Evolutionary conservation across 106 monocot species (phyloP).

Genomic region (Vanilla planifolia): DNA sequence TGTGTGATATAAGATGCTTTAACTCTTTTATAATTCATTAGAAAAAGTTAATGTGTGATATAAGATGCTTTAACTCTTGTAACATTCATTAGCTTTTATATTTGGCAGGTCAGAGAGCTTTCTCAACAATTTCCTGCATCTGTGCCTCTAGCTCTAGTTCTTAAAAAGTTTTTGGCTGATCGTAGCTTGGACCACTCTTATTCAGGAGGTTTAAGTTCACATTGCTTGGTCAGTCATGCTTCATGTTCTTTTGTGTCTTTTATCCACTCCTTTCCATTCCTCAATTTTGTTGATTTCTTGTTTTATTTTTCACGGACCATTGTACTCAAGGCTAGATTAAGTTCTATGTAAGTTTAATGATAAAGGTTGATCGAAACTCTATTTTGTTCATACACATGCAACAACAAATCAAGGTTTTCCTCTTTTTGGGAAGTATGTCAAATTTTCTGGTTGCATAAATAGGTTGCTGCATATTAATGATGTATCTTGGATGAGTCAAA

Average conservation of each 20-base stretch:
- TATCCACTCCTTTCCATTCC: not conserved
- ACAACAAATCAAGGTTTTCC: too few species aligned
- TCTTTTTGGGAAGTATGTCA: too few species aligned
- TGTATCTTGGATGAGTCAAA: too few species aligned
- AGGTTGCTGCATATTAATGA: too few species aligned
- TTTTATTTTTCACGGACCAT: too few species aligned
- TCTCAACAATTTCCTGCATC: conserved; percentile 94
- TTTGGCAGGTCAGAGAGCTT: conserved; percentile 75
- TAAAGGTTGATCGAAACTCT: too few species aligned
- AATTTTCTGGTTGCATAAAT: too few species aligned
- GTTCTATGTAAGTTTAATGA: too few species aligned
- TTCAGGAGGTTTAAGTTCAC: conserved; percentile 94
- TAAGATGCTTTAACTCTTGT: not conserved
- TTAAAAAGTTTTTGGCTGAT: conserved; percentile 93
- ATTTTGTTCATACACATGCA: too few species aligned
- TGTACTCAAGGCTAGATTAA: too few species aligned
- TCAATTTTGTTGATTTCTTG: not conserved
- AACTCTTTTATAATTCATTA: not conserved
- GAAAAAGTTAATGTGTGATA: not conserved
- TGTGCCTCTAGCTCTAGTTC: conserved; percentile 80
- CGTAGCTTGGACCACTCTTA: conserved; percentile 92
- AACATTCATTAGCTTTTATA: not conserved
- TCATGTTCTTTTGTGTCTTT: not conserved
- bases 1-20: not conserved
- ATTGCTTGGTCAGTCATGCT: conserved; percentile 82